Conservation (phyloP, 805 yeast genomes). For the Ogataea minuta region DNA sequence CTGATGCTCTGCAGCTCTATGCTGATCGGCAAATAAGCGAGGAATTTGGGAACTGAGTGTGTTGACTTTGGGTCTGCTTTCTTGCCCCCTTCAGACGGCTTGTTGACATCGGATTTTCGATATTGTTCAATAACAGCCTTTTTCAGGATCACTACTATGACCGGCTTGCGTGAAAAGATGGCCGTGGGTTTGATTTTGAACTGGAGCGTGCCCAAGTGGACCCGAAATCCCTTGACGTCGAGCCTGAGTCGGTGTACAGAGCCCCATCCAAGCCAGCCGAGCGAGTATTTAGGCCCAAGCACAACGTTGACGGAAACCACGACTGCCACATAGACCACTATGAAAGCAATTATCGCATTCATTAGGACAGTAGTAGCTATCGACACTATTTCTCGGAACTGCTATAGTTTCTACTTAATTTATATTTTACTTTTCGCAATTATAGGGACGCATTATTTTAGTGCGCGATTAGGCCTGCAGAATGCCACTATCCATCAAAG, state of each 20-base stretch:
- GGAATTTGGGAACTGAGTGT: not conserved
- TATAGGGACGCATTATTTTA: too few relatives aligned
- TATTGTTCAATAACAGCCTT: not conserved
- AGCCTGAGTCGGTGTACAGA: constrained; percentile 18
- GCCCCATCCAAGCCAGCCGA: constrained; percentile 28
- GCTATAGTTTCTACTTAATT: not conserved
- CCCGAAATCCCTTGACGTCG: constrained; percentile 4
- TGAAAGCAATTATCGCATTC: not conserved
- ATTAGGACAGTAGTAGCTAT: not conserved
- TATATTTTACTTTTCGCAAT: too few relatives aligned
- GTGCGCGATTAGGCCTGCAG: constrained; percentile 36
- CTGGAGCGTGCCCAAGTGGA: constrained; percentile 17
- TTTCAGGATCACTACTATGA: constrained; percentile 1
- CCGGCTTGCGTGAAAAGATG: constrained; percentile 6
- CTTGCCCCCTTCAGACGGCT: too few relatives aligned
- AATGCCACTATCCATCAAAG: constrained; percentile 55
- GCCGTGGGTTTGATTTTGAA: constrained; percentile 21
- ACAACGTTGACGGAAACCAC: constrained; percentile 15
- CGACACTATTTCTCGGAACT: not conserved
- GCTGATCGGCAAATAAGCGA: not conserved
- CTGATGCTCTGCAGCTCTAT: not conserved
- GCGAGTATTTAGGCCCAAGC: constrained; percentile 19
- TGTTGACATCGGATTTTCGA: not conserved
- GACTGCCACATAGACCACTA: constrained; percentile 10
- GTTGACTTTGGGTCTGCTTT: not conserved